Percentiles rank a stretch among this genome's conserved stretches.
phyloP scores from a whole-genome alignment of 495 filamentous ascomycete species.

The Bryoglossum gracile region DNA sequence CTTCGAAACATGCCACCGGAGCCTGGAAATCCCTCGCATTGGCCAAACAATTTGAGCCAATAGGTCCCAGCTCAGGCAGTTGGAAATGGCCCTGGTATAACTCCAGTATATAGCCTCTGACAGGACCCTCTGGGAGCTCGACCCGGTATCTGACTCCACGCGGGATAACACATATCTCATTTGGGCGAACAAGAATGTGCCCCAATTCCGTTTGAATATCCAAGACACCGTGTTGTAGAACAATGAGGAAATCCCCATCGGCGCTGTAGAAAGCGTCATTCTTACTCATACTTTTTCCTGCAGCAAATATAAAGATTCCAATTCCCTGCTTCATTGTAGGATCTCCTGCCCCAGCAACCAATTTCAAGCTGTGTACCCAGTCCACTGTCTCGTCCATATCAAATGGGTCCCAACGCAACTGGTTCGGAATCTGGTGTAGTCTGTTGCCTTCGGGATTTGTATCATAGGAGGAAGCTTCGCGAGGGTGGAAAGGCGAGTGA shows the following conservation, averaged over 20 bases:
- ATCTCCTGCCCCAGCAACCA: slow-evolving; percentile 78
- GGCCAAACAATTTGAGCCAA: slow-evolving; percentile 80
- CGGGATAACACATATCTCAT: slow-evolving; percentile 85
- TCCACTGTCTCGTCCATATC: slow-evolving; percentile 61
- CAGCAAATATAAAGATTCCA: slow-evolving; percentile 77
- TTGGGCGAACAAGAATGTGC: slow-evolving; percentile 71
- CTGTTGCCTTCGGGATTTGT: slow-evolving; percentile 22
- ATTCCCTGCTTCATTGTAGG: slow-evolving; percentile 73
- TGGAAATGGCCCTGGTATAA: slow-evolving; percentile 78
- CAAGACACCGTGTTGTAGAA: slow-evolving; percentile 73
- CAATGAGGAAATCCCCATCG: slow-evolving; percentile 83
- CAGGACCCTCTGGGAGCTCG: slow-evolving; percentile 42
- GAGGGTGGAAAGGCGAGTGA: slow-evolving; percentile 62
- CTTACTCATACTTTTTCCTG: slow-evolving; percentile 70
- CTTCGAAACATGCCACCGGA: slow-evolving; percentile 69
- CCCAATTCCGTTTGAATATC: slow-evolving; percentile 86
- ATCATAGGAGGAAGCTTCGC: slow-evolving; percentile 22
- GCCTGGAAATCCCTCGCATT: slow-evolving; percentile 86
- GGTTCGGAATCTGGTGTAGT: slow-evolving; percentile 69
- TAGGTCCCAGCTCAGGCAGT: slow-evolving; percentile 83
- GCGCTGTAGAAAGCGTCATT: slow-evolving; percentile 79
- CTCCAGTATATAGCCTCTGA: slow-evolving; percentile 78
- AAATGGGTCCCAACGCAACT: slow-evolving; percentile 85
- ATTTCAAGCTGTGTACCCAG: slow-evolving; percentile 70
- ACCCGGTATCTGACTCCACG: slow-evolving; percentile 77